phyloP scores from a whole-genome alignment of 371 early-diverging fungal species.

The Actinomortierella wolfii region DNA sequence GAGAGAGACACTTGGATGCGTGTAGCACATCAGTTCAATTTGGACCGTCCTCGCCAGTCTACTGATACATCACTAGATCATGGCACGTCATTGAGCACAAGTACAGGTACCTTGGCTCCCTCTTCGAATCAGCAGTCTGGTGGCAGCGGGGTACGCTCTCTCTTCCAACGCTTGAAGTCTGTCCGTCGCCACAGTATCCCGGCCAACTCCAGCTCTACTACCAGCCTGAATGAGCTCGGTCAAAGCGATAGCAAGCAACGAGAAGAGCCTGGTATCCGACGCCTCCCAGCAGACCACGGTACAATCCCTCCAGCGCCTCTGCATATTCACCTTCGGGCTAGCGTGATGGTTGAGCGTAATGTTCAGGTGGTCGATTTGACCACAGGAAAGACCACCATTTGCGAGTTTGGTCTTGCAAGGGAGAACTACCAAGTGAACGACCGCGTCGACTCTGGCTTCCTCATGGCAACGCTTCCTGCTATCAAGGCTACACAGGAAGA shows the following conservation, averaged over 20 bases:
- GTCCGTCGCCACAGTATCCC: slow-evolving; percentile 2
- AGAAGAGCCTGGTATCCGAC: slow-evolving; percentile 23
- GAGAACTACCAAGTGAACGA: slow-evolving; percentile 12
- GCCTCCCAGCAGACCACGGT: slow-evolving; percentile 26
- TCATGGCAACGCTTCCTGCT: too few species aligned
- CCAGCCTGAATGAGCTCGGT: slow-evolving; percentile 8
- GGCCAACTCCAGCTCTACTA: background rate
- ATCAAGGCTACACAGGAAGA: too few species aligned
- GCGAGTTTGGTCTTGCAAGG: slow-evolving; percentile 41
- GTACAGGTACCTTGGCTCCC: too few species aligned
- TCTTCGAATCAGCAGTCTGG: too few species aligned
- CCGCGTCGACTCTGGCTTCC: too few species aligned
- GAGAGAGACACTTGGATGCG: slow-evolving; percentile 38
- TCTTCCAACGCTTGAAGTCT: slow-evolving; percentile 24
- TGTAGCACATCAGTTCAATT: slow-evolving; percentile 14
- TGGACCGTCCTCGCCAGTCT: slow-evolving; percentile 21
- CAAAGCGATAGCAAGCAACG: slow-evolving; percentile 26
- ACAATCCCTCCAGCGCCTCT: slow-evolving; percentile 31
- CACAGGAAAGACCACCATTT: slow-evolving; percentile 20
- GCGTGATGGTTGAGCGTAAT: slow-evolving; percentile 23
- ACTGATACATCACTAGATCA: too few species aligned
- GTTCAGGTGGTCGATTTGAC: slow-evolving; percentile 30
- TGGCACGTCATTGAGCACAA: too few species aligned
- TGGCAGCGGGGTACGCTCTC: background rate
- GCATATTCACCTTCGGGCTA: slow-evolving; percentile 31